Evolutionary conservation across 176 grass and related monocot species (phyloP), one percentile per base, ranked within the genome.

Genomic region (Phragmites australis): DNA sequence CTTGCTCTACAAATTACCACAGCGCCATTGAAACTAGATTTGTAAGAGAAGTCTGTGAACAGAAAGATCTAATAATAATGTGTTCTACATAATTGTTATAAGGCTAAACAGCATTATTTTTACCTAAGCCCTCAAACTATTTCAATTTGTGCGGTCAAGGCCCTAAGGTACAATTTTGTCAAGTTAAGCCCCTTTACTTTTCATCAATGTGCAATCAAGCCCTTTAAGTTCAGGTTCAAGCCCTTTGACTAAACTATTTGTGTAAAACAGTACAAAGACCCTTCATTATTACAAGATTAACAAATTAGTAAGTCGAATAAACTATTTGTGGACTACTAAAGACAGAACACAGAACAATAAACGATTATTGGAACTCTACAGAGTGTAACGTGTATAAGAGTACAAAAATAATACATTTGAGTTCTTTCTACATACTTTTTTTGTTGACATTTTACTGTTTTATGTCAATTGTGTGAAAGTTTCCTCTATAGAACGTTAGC

Each of bases 131-230:
- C 10, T 59, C 6, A 78, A 61, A 52, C 6, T 68, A 57, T 62
- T 55, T 69, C 27, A 76, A 25, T 57, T 32, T 46, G 27, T 37
- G 23, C 49, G 56, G 57, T 84, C 61, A 84, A 43, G 49, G 40
- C 10, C 15, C 64, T 55, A 69, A 52, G 64, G n/a, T 40, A 73
- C 46, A 52, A 62, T 15, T 37, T 48, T 18, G 37, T 54, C 56
- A 49, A 37, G n/a, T 73, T 19, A 5, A 57, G 6, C n/a, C 80
- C 22, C 7, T 51, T 57, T 2, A 42, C n/a, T 16, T 50, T 14
- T 49, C 69, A 77, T 40, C n/a, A 34, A 29, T 48, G 21, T 68
- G 63, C 27, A 48, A 57, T 37, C 5, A 49, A 42, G 47, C 16
- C 34, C 69, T 63, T 41, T 73, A 44, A 18, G 51, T 68, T 32